phyloP scores from a whole-genome alignment of 495 filamentous ascomycete species.

The Oidiodendron maius region DNA sequence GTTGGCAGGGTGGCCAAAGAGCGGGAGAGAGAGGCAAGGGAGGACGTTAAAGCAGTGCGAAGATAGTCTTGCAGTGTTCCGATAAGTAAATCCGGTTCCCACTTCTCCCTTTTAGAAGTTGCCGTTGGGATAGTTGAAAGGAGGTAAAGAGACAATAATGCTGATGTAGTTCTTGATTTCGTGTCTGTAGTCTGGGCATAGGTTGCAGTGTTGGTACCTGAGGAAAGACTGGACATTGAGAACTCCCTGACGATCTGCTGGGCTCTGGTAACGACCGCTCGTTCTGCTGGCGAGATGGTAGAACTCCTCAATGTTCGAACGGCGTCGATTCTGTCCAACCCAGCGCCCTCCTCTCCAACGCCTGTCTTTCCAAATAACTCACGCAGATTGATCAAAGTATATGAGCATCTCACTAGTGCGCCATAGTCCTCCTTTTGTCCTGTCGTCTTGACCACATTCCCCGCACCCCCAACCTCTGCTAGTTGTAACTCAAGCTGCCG shows the following conservation, averaged over 20 bases:
- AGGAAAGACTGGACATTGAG: conserved; percentile 51
- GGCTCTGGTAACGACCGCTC: conserved; percentile 56
- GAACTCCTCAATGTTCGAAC: conserved; percentile 61
- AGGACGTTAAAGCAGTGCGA: conserved; percentile 64
- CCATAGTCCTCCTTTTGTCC: conserved; percentile 62
- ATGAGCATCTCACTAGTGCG: conserved; percentile 70
- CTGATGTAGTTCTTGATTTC: conserved; percentile 64
- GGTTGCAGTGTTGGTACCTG: conserved; percentile 39
- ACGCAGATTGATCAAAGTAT: conserved; percentile 66
- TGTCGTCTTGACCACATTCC: conserved; percentile 24
- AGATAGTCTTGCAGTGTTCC: conserved; percentile 77
- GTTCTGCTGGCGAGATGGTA: conserved; percentile 64
- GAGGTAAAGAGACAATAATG: conserved; percentile 72
- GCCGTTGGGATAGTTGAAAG: conserved; percentile 55
- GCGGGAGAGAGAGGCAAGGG: conserved; percentile 62
- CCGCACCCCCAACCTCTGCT: conserved; percentile 49
- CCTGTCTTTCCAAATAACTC: conserved; percentile 60
- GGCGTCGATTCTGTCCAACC: conserved; percentile 63
- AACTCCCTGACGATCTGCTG: conserved; percentile 83
- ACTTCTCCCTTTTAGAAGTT: conserved; percentile 37
- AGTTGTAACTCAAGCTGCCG: conserved; percentile 84
- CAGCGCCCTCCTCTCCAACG: conserved; percentile 68
- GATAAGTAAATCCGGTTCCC: conserved; percentile 66
- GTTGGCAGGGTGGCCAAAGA: conserved; percentile 74
- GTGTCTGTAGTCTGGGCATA: conserved; percentile 79